Evolutionary conservation across 352 stramenopile species (phyloP), one percentile per base, ranked within the genome.

Genomic region (Pythium inflatum): DNA sequence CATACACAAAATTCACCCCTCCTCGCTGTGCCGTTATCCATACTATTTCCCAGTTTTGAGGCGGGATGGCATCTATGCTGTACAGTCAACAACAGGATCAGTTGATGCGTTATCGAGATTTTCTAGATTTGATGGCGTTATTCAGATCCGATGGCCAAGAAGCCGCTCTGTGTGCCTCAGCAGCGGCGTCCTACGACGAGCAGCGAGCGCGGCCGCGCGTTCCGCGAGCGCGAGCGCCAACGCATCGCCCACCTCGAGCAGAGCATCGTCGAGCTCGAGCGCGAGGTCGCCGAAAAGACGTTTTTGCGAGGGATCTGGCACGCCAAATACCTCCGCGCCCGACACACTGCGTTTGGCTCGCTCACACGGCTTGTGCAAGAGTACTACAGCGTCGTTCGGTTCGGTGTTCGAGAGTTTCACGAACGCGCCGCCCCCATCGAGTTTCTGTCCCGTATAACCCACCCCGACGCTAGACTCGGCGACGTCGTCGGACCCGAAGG

Each of bases 191-290:
- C 50, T 30, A 62, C 50, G 62, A 50, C 36, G 13, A 63, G 30
- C 55, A 74, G 60, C 43, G 60, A 74, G 48, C 68, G 68, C 14
- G 60, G 60, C 25, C 54, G 48, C 22, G 60, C 49, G 20, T 74
- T 74, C 45, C 58, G 66, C 20, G 25, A 31, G 36, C 67, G 60
- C 20, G 20, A 78, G 71, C 54, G 48, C 8, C 16, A 58, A n/a
- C 46, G 12, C 14, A 22, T 31, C 8, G 51, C 18, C 6, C 40
- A 48, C 5, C 30, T 70, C 20, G 53, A 64, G 41, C 3, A 25
- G 13, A 8, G 14, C 6, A 54, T 70, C 11, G 24, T 2, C 1
- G 22, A 9, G 31, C 24, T 70, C 16, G 14, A 46, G 45, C 40
- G 33, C 14, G 40, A 58, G 16, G 34, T 64, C 2, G 36, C 53